Evolutionary conservation across 768 basidiomycete species (phyloP).

Genomic region (Lentinula guzmanii): DNA sequence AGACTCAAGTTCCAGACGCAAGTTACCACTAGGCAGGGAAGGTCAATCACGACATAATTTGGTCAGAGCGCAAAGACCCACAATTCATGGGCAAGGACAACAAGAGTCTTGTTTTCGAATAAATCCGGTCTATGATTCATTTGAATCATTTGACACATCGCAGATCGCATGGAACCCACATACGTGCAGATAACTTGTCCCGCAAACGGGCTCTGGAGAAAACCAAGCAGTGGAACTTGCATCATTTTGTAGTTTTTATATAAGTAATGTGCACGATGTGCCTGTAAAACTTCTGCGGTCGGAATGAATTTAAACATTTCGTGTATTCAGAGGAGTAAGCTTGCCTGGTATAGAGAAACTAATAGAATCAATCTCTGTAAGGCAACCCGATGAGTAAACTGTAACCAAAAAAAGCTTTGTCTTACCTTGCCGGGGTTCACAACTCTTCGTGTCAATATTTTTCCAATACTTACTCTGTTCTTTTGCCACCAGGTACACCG

Average conservation of each 20-base stretch:
- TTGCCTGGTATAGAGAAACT: conserved; percentile 66
- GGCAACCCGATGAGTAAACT: background rate
- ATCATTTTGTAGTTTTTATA: conserved; percentile 74
- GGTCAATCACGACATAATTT: background rate
- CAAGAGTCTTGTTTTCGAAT: conserved; percentile 67
- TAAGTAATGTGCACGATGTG: conserved; percentile 80
- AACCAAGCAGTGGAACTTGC: conserved; percentile 68
- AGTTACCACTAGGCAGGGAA: conserved; percentile 61
- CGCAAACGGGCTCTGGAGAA: conserved; percentile 67
- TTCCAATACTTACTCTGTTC: conserved; percentile 93
- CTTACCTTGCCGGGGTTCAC: conserved; percentile 76
- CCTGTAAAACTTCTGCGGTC: conserved; percentile 73
- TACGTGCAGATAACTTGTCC: conserved; percentile 90
- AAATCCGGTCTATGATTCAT: conserved; percentile 58
- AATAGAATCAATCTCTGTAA: conserved; percentile 53
- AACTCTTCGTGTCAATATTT: conserved; percentile 71
- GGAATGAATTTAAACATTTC: background rate
- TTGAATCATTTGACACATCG: background rate
- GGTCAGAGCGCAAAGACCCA: conserved; percentile 32
- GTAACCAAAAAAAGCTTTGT: background rate
- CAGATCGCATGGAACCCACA: conserved; percentile 23
- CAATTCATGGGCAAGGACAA: conserved; percentile 96
- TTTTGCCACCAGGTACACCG: conserved; percentile 81
- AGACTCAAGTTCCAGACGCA: conserved; percentile 78
- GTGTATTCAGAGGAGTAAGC: background rate